Evolutionary conservation across 306 rosid species (phyloP).

Genomic region (Carpinus viminea): DNA sequence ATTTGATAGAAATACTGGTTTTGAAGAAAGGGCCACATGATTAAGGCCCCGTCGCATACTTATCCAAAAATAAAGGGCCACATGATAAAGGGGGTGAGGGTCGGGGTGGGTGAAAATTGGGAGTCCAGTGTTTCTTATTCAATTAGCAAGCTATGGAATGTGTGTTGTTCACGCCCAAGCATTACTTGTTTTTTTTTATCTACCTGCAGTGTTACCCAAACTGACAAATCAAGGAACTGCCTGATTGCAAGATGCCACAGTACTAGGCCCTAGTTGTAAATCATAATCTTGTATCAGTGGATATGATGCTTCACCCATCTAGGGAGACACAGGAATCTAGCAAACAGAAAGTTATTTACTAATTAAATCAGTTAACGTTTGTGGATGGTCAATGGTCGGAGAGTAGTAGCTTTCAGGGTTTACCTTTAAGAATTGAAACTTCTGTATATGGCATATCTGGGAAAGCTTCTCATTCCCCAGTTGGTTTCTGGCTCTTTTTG

Average conservation of each 20-base stretch:
- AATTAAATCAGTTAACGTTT: neutral
- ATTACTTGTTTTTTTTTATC: neutral
- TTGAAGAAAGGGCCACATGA: neutral
- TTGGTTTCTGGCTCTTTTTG: too few relatives aligned
- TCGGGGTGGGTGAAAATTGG: neutral
- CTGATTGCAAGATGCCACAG: neutral
- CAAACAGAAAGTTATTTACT: neutral
- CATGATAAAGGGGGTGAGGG: neutral
- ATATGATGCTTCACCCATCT: neutral
- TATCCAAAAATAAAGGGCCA: too few relatives aligned
- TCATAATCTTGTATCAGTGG: neutral
- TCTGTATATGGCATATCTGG: neutral
- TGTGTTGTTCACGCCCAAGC: neutral
- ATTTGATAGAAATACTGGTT: neutral
- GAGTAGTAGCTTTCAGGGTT: neutral
- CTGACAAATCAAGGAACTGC: neutral
- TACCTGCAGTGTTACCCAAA: neutral
- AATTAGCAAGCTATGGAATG: neutral
- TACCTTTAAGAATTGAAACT: neutral
- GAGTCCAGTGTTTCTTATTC: neutral
- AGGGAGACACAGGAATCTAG: neutral
- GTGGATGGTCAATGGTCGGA: neutral
- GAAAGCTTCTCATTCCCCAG: too few relatives aligned
- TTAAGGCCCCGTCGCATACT: too few relatives aligned
- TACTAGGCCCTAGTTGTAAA: neutral